Conservation (phyloP, 164 flowering plant genomes). For the Dillenia suffruticosa region DNA sequence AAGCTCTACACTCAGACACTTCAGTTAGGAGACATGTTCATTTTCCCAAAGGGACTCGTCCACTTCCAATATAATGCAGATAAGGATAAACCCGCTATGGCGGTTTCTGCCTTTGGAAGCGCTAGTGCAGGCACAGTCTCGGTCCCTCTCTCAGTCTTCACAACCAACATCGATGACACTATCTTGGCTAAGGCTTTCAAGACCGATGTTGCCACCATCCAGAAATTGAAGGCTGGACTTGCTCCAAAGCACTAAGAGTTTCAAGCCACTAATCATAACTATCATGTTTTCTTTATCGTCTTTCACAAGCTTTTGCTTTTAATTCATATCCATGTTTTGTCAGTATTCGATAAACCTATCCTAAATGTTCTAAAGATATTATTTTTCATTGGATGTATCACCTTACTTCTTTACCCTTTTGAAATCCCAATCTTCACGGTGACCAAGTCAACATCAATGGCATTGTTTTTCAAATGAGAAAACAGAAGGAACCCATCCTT, state of each 20-base stretch:
- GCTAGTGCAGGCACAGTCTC: constrained; percentile 24
- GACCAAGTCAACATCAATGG: too few species aligned
- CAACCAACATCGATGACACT: constrained; percentile 14
- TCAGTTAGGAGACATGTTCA: constrained; percentile 24
- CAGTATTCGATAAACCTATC: too few species aligned
- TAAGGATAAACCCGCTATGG: constrained; percentile 4
- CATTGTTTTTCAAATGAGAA: too few species aligned
- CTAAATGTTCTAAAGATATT: too few species aligned
- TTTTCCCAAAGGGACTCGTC: constrained; percentile 26
- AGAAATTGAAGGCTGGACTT: constrained; percentile 19
- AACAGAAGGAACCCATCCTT: too few species aligned
- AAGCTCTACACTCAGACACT: constrained; percentile 25
- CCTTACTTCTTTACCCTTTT: too few species aligned
- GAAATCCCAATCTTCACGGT: too few species aligned
- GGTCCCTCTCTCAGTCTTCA: constrained; percentile 12
- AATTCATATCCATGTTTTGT: too few species aligned
- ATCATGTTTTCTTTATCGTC: too few species aligned
- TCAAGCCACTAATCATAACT: too few species aligned
- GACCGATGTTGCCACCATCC: constrained; percentile 20
- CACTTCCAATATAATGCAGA: constrained; percentile 19
- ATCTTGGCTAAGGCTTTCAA: constrained; percentile 25
- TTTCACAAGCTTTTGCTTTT: too few species aligned
- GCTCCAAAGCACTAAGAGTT: neutral
- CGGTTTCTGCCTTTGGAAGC: constrained; percentile 30
- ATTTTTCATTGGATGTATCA: too few species aligned